Evolutionary conservation across 805 yeast genomes (phyloP).

Genomic region (Kuraishia piskuri): DNA sequence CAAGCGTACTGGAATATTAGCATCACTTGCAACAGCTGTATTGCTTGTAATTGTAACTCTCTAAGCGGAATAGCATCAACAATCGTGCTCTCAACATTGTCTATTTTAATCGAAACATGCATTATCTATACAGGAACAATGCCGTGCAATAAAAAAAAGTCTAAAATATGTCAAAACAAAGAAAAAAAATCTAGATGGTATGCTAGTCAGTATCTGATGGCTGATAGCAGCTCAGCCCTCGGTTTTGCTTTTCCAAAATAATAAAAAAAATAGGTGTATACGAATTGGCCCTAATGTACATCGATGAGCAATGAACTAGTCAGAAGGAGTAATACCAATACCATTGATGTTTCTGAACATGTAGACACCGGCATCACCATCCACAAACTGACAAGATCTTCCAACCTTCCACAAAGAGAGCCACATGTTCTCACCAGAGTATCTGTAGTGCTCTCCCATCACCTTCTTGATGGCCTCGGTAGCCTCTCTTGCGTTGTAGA

Average conservation of each 20-base stretch:
- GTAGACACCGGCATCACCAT: conserved; percentile 58
- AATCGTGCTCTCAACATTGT: background rate
- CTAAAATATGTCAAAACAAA: too few species aligned
- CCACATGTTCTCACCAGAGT: conserved; percentile 69
- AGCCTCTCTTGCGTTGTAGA: conserved; percentile 79
- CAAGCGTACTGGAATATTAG: background rate
- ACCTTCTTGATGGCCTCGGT: conserved; percentile 72
- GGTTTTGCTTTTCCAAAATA: too few species aligned
- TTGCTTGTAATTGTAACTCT: background rate
- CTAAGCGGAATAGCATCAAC: background rate
- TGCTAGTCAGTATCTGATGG: background rate
- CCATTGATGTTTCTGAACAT: conserved; percentile 73
- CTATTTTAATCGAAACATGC: background rate
- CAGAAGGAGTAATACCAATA: conserved; percentile 29
- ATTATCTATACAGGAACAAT: background rate
- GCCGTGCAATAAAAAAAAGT: background rate
- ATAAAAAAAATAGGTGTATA: background rate
- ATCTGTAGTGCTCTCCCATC: conserved; percentile 74
- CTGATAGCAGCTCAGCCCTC: background rate
- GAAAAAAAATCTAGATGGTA: background rate
- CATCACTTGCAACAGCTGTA: background rate
- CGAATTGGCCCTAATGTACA: background rate
- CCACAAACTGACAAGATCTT: conserved; percentile 65
- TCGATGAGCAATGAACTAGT: background rate
- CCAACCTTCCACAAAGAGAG: conserved; percentile 51